A percentile compares a stretch with the other conserved stretches of the same genome.
Evolutionary conservation across 2,329 filamentous ascomycete genomes (phyloP).

Genomic region (Emmonsiellopsis sp.): DNA sequence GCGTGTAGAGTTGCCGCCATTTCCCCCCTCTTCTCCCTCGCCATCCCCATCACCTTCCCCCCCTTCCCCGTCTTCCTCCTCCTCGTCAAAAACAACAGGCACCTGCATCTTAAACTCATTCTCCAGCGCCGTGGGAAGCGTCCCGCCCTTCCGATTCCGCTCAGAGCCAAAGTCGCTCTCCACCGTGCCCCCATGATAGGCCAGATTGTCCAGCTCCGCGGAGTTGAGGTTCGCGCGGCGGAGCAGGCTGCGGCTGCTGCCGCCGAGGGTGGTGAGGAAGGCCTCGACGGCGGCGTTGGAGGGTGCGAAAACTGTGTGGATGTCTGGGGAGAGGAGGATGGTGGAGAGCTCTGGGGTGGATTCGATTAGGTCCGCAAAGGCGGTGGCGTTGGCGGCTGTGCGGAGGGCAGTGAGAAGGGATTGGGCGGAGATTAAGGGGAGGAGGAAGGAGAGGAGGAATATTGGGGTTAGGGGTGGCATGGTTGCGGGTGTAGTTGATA

Average conservation of each 20-base stretch:
- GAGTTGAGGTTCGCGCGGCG: neutral
- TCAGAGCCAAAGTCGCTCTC: neutral
- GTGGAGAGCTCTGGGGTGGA: neutral
- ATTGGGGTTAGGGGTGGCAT: neutral
- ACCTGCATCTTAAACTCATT: neutral
- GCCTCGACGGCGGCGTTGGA: neutral
- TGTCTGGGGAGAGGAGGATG: neutral
- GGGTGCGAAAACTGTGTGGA: neutral
- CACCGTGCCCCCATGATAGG: neutral
- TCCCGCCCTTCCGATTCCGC: neutral
- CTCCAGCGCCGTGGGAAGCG: neutral
- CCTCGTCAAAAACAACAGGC: neutral
- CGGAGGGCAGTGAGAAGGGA: neutral
- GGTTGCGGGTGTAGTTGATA: neutral
- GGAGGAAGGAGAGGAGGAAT: neutral
- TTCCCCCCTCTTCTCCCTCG: neutral
- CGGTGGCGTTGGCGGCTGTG: neutral
- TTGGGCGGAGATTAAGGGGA: neutral
- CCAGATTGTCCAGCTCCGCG: neutral
- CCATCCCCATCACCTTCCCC: neutral
- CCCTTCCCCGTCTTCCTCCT: neutral
- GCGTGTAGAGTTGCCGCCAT: neutral
- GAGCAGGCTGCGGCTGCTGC: neutral
- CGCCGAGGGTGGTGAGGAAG: neutral
- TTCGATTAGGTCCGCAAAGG: neutral